phyloP scores from a whole-genome alignment of 148 eudicot genomes.

The Fallopia convolvulus region DNA sequence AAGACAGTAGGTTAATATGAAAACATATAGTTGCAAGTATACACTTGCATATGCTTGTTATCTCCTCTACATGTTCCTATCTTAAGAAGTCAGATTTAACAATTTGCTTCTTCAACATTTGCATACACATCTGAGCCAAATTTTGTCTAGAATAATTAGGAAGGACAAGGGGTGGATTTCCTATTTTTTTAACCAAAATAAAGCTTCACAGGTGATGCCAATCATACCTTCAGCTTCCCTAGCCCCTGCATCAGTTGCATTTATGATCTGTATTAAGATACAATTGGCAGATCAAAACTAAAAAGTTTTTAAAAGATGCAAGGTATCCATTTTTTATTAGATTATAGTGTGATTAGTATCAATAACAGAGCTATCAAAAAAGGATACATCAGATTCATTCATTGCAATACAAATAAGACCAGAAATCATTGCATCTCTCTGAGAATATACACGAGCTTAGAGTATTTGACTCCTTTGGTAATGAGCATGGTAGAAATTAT shows the following conservation, averaged over 20 bases:
- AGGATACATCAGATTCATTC: background rate
- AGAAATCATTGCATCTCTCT: background rate
- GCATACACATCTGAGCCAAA: background rate
- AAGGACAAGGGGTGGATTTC: background rate
- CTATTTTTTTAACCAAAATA: background rate
- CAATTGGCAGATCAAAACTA: background rate
- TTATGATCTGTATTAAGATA: background rate
- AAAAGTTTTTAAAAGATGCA: background rate
- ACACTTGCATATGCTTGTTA: background rate
- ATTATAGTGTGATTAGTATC: background rate
- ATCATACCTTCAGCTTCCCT: background rate
- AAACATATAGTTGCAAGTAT: background rate
- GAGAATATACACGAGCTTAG: background rate
- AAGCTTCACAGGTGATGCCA: background rate
- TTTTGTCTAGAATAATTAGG: background rate
- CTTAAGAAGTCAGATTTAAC: background rate
- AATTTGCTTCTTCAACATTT: background rate
- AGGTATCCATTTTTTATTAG: background rate
- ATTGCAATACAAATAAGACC: constrained; percentile 1
- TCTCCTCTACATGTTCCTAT: background rate
- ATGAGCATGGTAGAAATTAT: background rate
- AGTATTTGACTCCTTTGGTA: background rate
- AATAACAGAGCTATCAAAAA: background rate
- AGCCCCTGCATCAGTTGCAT: background rate
- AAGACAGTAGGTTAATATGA: background rate